phyloP scores from a whole-genome alignment of 1,139 yeast species.

The Yamadazyma sp. region DNA sequence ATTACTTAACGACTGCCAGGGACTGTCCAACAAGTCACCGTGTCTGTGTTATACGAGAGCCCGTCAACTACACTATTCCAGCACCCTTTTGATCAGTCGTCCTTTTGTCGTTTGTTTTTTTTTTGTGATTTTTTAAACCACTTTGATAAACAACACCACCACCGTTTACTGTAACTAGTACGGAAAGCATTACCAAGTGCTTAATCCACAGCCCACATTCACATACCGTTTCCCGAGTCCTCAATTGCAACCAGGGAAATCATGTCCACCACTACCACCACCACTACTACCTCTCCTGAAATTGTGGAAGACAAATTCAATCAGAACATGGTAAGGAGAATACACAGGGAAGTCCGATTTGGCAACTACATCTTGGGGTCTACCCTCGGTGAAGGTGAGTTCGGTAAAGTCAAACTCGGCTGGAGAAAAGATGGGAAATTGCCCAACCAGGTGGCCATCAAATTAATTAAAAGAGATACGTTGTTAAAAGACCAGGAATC shows the following conservation, averaged over 20 bases:
- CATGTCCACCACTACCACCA: conserved; percentile 4
- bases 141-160: too few relatives aligned
- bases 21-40: too few relatives aligned
- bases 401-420: conserved; percentile 96
- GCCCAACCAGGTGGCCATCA: conserved; percentile 90
- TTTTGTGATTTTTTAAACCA: not conserved
- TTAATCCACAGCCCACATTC: too few relatives aligned
- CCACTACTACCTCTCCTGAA: conserved; percentile 4
- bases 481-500: conserved; percentile 81
- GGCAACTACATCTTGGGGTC: conserved; percentile 90
- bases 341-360: conserved; percentile 64
- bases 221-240: too few relatives aligned
- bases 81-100: not conserved
- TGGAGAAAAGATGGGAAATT: conserved; percentile 83
- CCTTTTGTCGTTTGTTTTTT: not conserved
- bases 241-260: not conserved
- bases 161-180: too few relatives aligned
- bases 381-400: conserved; percentile 97
- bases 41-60: too few relatives aligned
- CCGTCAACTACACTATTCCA: too few relatives aligned
- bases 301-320: conserved; percentile 11
- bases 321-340: conserved; percentile 12
- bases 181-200: too few relatives aligned
- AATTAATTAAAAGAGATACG: conserved; percentile 82
- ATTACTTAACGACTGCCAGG: not conserved